A percentile compares a stretch with the other conserved stretches of the same genome.
These are phyloP conservation scores for Ploettnerulaceae sp. DNA, from an alignment of 2,329 filamentous ascomycete species.

Conservation along the genomic window DNA sequence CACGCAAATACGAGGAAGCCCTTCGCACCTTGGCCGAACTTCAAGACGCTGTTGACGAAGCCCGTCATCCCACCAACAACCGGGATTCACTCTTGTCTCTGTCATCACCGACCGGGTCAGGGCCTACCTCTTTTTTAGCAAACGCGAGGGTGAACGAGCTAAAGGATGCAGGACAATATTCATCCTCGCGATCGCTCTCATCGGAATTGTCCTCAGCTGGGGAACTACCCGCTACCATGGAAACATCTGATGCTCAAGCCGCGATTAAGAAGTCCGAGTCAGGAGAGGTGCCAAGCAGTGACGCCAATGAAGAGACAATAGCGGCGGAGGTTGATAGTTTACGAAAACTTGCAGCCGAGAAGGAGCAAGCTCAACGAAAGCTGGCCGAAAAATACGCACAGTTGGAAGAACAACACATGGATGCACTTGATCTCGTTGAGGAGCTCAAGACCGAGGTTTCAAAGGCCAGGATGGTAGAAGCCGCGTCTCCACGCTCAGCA, in stretches of 20 bases:
- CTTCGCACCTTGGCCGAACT: conserved; percentile 76
- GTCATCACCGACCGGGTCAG: conserved; percentile 45
- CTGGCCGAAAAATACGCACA: conserved; percentile 77
- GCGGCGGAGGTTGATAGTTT: conserved; percentile 66
- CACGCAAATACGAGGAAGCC: conserved; percentile 86
- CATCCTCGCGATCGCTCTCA: conserved; percentile 86
- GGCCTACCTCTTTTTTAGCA: conserved; percentile 81
- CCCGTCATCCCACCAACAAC: conserved; percentile 52
- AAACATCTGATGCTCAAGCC: conserved; percentile 57
- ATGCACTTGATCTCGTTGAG: conserved; percentile 80
- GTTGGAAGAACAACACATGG: conserved; percentile 75
- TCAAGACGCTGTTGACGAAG: conserved; percentile 79
- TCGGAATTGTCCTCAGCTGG: conserved; percentile 88
- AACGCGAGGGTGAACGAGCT: conserved; percentile 66
- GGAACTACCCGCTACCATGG: conserved; percentile 64
- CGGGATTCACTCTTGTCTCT: conserved; percentile 53
- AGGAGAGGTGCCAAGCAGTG: conserved; percentile 24
- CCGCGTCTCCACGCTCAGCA: conserved; percentile 54
- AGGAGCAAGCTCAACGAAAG: conserved; percentile 67
- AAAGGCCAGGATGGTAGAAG: conserved; percentile 60
- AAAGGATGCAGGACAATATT: conserved; percentile 62
- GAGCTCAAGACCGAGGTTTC: conserved; percentile 83
- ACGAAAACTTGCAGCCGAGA: conserved; percentile 66
- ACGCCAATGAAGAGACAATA: conserved; percentile 43
- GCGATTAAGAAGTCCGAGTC: conserved; percentile 36